Evolutionary conservation across 345 rosid genomes (phyloP), one percentile per base, ranked within the genome.

Genomic region (Melastoma malabathricum): DNA sequence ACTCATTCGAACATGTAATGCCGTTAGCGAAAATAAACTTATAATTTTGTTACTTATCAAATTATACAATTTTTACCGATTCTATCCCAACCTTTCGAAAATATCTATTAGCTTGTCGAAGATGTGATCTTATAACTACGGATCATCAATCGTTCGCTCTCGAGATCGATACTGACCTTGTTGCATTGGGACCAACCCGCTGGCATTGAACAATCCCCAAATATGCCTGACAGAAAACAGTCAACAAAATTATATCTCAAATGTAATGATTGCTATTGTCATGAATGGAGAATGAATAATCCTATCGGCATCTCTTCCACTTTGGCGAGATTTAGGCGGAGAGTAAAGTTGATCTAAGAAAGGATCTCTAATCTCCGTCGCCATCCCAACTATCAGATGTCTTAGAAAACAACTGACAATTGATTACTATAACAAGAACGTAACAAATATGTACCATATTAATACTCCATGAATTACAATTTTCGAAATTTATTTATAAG

Each of bases 21-120:
- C n/a, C n/a, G n/a, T n/a, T n/a, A n/a, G n/a, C n/a, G n/a, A n/a
- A n/a, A n/a, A n/a, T n/a, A n/a, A n/a, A n/a, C n/a, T n/a, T n/a
- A n/a, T n/a, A n/a, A n/a, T n/a, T n/a, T n/a, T n/a, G n/a, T n/a
- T n/a, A n/a, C n/a, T n/a, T n/a, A n/a, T n/a, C n/a, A n/a, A n/a
- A n/a, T n/a, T n/a, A n/a, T n/a, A n/a, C n/a, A n/a, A n/a, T n/a
- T n/a, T n/a, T n/a, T n/a, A n/a, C n/a, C n/a, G n/a, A n/a, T n/a
- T n/a, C n/a, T n/a, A n/a, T n/a, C n/a, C n/a, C 13, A 47, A 93
- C 99, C 97, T 93, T 93, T n/a, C n/a, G n/a, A n/a, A n/a, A n/a
- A n/a, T n/a, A n/a, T n/a, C n/a, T n/a, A n/a, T n/a, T n/a, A 93
- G 87, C 48, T 93, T 93, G 75, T 88, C 88, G 64, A 93, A 93